Conservation (phyloP, 352 stramenopile genomes). For the Phytophthora hybrid region DNA sequence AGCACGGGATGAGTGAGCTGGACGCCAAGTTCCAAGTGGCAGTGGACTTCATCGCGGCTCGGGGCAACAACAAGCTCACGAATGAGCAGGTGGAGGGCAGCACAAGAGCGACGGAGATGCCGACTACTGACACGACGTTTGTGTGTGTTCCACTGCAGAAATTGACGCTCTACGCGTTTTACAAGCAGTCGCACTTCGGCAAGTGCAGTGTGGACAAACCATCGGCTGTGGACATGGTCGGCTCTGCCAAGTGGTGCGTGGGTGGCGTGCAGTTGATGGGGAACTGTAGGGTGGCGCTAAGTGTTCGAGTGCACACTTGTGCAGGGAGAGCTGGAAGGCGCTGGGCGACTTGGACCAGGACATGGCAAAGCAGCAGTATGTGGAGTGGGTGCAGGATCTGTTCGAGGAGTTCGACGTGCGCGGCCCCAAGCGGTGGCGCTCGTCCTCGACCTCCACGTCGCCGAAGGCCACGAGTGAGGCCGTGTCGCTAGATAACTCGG, state of each 20-base stretch:
- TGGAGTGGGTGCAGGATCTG: slow-evolving; percentile 73
- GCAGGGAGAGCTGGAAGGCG: slow-evolving; percentile 74
- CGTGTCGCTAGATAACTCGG: slow-evolving; percentile 41
- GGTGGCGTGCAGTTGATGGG: background rate
- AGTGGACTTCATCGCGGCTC: slow-evolving; percentile 66
- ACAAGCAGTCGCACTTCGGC: slow-evolving; percentile 80
- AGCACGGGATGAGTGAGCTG: slow-evolving; percentile 68
- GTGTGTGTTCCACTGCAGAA: slow-evolving; percentile 40
- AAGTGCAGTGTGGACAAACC: slow-evolving; percentile 64
- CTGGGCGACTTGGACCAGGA: slow-evolving; percentile 64
- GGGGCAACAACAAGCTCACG: slow-evolving; percentile 56
- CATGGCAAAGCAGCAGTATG: slow-evolving; percentile 72
- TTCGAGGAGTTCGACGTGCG: slow-evolving; percentile 75
- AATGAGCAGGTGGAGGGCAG: slow-evolving; percentile 65
- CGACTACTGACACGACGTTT: slow-evolving; percentile 22
- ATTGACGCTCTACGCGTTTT: slow-evolving; percentile 83
- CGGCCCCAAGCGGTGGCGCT: slow-evolving; percentile 36
- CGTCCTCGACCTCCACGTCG: slow-evolving; percentile 21
- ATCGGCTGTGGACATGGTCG: slow-evolving; percentile 72
- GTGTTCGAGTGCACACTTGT: background rate
- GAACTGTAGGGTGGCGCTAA: background rate
- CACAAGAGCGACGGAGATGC: background rate
- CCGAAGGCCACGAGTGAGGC: slow-evolving; percentile 39
- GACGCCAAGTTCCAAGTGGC: slow-evolving; percentile 80
- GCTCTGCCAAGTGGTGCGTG: slow-evolving; percentile 75